Percentiles rank a stretch among this genome's conserved stretches.
Evolutionary conservation across 495 filamentous ascomycete species (phyloP).

Genomic region (Annulohypoxylon moriforme): DNA sequence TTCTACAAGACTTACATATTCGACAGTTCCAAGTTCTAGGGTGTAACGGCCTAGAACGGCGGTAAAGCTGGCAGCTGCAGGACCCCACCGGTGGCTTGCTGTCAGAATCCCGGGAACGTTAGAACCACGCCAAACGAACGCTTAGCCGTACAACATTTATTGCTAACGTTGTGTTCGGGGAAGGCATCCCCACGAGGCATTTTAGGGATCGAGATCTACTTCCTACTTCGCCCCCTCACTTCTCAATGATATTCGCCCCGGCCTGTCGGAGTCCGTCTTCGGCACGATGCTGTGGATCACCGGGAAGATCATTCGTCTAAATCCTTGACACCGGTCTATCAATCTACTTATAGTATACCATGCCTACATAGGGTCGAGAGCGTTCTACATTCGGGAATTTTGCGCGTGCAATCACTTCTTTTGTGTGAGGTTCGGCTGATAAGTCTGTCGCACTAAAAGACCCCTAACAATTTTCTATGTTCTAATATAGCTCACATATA

Average conservation of each 20-base stretch:
- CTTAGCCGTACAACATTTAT: slow-evolving; percentile 16
- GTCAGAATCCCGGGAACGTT: slow-evolving; percentile 25
- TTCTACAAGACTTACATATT: slow-evolving; percentile 25
- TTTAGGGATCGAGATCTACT: slow-evolving; percentile 43
- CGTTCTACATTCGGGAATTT: slow-evolving; percentile 10
- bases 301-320: slow-evolving; percentile 32
- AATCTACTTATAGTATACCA: slow-evolving; percentile 9
- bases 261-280: slow-evolving; percentile 26
- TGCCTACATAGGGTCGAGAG: slow-evolving; percentile 15
- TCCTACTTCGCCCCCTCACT: slow-evolving; percentile 9
- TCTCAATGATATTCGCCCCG: not conserved
- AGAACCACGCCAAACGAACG: slow-evolving; percentile 14
- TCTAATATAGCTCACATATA: slow-evolving; percentile 7
- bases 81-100: slow-evolving; percentile 36
- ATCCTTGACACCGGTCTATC: slow-evolving; percentile 27
- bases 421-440: slow-evolving; percentile 13
- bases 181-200: slow-evolving; percentile 30
- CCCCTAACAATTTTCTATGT: slow-evolving; percentile 2
- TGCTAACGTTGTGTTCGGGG: slow-evolving; percentile 20
- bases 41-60: slow-evolving; percentile 13
- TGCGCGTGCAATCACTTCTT: not conserved
- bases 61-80: slow-evolving; percentile 38
- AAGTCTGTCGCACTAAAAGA: slow-evolving; percentile 22
- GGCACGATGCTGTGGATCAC: slow-evolving; percentile 21
- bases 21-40: slow-evolving; percentile 1